Base-by-base conservation (phyloP, 2,329 filamentous ascomycete species). In the Fusarium poae region DNA sequence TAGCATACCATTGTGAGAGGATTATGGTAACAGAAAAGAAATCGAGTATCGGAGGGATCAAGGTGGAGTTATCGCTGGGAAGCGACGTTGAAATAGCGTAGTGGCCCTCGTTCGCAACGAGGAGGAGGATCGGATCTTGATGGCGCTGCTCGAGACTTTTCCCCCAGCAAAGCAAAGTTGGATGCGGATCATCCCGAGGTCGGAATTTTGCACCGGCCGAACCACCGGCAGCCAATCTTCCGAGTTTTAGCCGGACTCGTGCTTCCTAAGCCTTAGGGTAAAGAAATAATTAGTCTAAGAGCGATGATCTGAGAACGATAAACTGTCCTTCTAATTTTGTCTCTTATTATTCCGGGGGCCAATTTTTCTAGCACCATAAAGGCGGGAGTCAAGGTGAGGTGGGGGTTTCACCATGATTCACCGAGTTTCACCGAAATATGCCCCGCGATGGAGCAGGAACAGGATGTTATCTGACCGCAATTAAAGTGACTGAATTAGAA, bases 1-100 rank as follows among this genome's bases (percentile, higher is more conserved):
- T 77, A 77, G 62, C 72, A 59, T 77, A 77, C 76, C 76, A 78
- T 78, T 73, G 57, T 76, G 69, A 68, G 15, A 25, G 49, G 35
- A 49, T 42, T 61, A 59, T 57, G 21, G 32, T n/a, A 30, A 57
- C 12, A 23, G 30, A 39, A 30, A 42, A 55, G 23, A 30, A 55
- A 27, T 50, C 52, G 46, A 35, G 20, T 44, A 9, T 56, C 46
- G 52, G 55, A 23, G 27, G 63, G 13, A 6, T 18, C 25, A 51
- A 49, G 32, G 51, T 56, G 40, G 52, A 62, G 40, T 52, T 55
- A 68, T 68, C 59, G 67, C 54, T 65, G 39, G 57, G 49, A 37
- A 68, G 68, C 70, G 62, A 74, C 59, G 67, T 67, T 65, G 64
- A 61, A 62, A 51, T 51, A 51, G 48, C 23, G 48, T 63, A 68